Conservation (phyloP, 1,284 basidiomycete species). For the Phellinidium pouzarii region DNA sequence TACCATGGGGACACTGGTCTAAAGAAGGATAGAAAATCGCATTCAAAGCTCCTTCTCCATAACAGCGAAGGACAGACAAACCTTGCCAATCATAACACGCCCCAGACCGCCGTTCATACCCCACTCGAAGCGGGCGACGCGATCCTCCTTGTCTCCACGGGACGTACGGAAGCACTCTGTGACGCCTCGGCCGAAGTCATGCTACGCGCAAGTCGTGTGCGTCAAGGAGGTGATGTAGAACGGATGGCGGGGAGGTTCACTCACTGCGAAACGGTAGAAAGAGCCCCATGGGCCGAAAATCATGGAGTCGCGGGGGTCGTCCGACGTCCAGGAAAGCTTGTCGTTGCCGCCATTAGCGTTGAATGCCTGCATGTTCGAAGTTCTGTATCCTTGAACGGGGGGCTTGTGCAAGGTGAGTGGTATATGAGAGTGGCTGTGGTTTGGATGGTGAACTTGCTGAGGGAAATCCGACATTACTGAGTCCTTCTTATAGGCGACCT, state of each 20-base stretch:
- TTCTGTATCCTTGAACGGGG: conserved; percentile 20
- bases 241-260: conserved; percentile 21
- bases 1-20: conserved; percentile 73
- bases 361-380: conserved; percentile 24
- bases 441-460: conserved; percentile 27
- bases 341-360: conserved; percentile 58
- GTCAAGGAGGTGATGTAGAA: conserved; percentile 18
- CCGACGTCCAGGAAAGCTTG: conserved; percentile 77
- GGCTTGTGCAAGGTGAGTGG: conserved; percentile 20
- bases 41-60: neutral
- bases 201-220: conserved; percentile 38
- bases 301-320: conserved; percentile 73
- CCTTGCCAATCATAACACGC: conserved; percentile 77
- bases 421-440: conserved; percentile 20
- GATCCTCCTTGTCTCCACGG: conserved; percentile 74
- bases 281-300: conserved; percentile 76
- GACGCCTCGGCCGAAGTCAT: conserved; percentile 50
- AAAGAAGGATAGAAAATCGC: conserved; percentile 17
- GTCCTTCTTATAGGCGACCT: conserved; percentile 15
- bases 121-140: conserved; percentile 82
- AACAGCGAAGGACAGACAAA: conserved; percentile 24
- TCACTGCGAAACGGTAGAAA: conserved; percentile 73
- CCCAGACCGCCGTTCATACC: conserved; percentile 69
- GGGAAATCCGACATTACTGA: conserved; percentile 1
- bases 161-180: conserved; percentile 73